Evolutionary conservation across 805 yeast genomes (phyloP).

Genomic region (Cephaloascus fragrans): DNA sequence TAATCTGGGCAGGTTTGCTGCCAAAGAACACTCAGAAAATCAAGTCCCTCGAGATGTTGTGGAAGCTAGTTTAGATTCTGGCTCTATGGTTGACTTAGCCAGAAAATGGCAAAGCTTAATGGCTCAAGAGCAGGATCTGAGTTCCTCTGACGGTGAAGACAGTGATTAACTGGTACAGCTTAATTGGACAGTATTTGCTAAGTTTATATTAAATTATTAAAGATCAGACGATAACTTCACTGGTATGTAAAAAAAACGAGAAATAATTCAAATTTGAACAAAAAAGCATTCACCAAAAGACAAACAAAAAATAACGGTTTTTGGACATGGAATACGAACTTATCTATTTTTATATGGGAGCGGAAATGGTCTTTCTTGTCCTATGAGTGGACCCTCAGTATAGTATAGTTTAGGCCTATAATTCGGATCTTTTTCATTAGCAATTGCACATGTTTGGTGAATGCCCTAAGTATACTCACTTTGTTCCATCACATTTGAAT

Average conservation of each 20-base stretch:
- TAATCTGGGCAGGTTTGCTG: conserved; percentile 67
- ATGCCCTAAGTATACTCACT: conserved; percentile 4
- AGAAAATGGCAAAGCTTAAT: conserved; percentile 38
- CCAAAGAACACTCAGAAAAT: conserved; percentile 79
- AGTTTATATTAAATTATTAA: too few relatives aligned
- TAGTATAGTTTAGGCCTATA: conserved; percentile 39
- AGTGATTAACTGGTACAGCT: too few relatives aligned
- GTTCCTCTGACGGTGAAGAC: not conserved
- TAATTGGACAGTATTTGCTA: too few relatives aligned
- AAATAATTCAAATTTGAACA: too few relatives aligned
- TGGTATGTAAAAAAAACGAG: too few relatives aligned
- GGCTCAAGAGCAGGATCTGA: conserved; percentile 13
- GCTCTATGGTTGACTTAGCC: conserved; percentile 60
- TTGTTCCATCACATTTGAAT: conserved; percentile 39
- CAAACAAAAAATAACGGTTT: too few relatives aligned
- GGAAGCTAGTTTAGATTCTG: conserved; percentile 66
- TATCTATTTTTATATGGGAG: conserved; percentile 18
- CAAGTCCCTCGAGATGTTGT: conserved; percentile 89
- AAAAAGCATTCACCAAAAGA: too few relatives aligned
- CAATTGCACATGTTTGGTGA: not conserved
- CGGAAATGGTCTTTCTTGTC: conserved; percentile 32
- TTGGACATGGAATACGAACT: too few relatives aligned
- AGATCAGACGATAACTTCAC: too few relatives aligned
- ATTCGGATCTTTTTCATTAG: conserved; percentile 26
- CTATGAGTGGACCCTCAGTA: conserved; percentile 31